Base-by-base conservation (phyloP, 2,329 filamentous ascomycete species). In the Chaetomiaceae sp. region DNA sequence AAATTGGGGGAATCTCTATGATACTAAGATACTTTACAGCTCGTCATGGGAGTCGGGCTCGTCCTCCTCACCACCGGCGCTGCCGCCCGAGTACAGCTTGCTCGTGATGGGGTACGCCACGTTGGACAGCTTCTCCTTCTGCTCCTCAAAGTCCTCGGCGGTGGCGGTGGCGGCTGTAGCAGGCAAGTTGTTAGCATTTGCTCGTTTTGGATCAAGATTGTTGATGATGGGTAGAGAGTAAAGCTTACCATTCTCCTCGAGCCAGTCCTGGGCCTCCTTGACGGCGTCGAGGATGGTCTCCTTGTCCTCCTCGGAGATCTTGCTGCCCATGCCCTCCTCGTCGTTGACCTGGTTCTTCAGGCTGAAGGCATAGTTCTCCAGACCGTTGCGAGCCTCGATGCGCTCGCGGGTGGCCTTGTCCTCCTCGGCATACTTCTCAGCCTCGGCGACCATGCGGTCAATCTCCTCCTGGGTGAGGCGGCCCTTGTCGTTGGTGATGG, bases 321-420 rank as follows among this genome's bases (percentile, higher is more conserved):
- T 95, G 74, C 91, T 37, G 9, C 56, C 92, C 55, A 96, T 88
- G 70, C 92, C 92, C 56, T 95, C 89, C 62, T 95, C 86, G 59
- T 97, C 92, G 70, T 90, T 90, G 76, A 91, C 83, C 80, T 97
- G 92, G 85, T 95, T 96, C 87, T 96, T 97, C 63, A 99, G 78
- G 76, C 81, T 91, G 82, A 95, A 97, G 62, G 89, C 89, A 76
- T 97, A 97, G 83, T 96, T 97, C 84, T 99, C 93, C 54, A 99
- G 86, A 61, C 85, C 83, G 74, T 97, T 97, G 67, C 92, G 86
- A 62, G 91, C 86, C 78, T 96, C 91, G 63, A 97, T 95, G 75
- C 90, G 90, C 77, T 92, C 88, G 68, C 89, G 88, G 65, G 88
- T 92, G 57, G 89, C 90, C 83, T 96, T 96, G 79, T 99, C 93